Evolutionary conservation across 139 green algal genomes (phyloP).

Genomic region (Tetraselmis chui): DNA sequence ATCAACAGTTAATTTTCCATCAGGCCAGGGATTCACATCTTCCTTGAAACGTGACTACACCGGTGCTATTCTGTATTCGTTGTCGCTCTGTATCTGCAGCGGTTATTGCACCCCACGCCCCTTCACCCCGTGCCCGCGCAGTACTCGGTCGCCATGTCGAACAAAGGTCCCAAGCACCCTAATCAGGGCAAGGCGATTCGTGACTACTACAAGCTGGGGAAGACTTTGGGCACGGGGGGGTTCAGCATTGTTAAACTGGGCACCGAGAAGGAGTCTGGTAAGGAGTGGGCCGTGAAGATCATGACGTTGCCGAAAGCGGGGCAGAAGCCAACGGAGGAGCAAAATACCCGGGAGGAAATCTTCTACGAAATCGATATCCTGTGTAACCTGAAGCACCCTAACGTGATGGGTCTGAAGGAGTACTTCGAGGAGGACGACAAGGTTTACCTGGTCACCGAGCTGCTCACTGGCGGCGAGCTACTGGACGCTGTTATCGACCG

Average conservation of each 20-base stretch:
- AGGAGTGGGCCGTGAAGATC: constrained; percentile 79
- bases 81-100: too few species aligned
- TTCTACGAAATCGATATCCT: constrained; percentile 91
- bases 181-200: constrained; percentile 22
- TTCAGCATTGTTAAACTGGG: constrained; percentile 80
- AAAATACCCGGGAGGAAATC: constrained; percentile 54
- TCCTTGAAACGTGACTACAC: too few species aligned
- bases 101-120: too few species aligned
- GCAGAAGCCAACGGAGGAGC: constrained; percentile 16
- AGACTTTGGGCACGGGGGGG: constrained; percentile 70
- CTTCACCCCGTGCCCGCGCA: neutral
- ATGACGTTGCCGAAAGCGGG: constrained; percentile 66
- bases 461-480: constrained; percentile 64
- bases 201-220: constrained; percentile 71
- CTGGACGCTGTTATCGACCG: constrained; percentile 75
- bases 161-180: neutral
- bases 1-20: too few species aligned
- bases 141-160: neutral
- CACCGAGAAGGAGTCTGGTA: constrained; percentile 46
- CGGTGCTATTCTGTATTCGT: too few species aligned
- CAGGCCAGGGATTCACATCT: too few species aligned
- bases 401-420: constrained; percentile 82
- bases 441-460: neutral
- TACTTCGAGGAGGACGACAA: constrained; percentile 70
- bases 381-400: constrained; percentile 66